Base-by-base conservation (phyloP, 1,284 basidiomycete genomes). In the Porogramme epimiltina region DNA sequence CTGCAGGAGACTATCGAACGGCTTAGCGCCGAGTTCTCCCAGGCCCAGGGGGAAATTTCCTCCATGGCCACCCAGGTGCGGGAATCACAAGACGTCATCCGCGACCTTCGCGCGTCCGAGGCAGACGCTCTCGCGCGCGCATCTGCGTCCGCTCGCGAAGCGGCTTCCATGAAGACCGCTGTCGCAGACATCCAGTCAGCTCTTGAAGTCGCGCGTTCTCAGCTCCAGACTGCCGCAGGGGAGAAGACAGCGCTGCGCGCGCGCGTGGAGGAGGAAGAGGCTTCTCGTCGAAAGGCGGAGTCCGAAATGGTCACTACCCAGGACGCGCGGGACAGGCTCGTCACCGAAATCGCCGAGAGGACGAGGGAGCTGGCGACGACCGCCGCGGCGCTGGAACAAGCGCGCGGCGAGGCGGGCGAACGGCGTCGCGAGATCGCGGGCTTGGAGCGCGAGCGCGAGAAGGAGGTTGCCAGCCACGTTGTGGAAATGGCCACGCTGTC, bases 111-210 rank as follows among this genome's bases (percentile, higher is more conserved):
- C n/a, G 24, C 37, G 11, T 54, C 52, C 8, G 31, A 47, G 28
- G 54, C 49, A 2, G 48, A 53, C 24, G 47, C 47, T 18, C 47
- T 51, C 13, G 41, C 56, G 10, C 45, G 42, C 22, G 51, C 31
- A 10, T 51, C 63, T 22, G 45, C 54, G 16, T 31, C 53, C 9
- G 49, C 62, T 38, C 38, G 52, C 5, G 52, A 53, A 39, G 50
- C 50, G 23, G 43, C 54, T 19, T 42, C 49, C 8, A 19, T 51
- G 4, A 56, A 54, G 36, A 43, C 46, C 4, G 54, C 51, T 23
- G 47, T 63, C 20, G 50, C 58, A 10, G 56, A 52, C 26, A 55
- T 66, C n/a, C 49, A 62, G 22, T 33, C 51, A 23, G 52, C 49
- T 6, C 38, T 59, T 10, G 62, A 63, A 16, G 50, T 51, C 28